Conservation (phyloP, 129 eudicot species). For the Deinandra increscens region DNA sequence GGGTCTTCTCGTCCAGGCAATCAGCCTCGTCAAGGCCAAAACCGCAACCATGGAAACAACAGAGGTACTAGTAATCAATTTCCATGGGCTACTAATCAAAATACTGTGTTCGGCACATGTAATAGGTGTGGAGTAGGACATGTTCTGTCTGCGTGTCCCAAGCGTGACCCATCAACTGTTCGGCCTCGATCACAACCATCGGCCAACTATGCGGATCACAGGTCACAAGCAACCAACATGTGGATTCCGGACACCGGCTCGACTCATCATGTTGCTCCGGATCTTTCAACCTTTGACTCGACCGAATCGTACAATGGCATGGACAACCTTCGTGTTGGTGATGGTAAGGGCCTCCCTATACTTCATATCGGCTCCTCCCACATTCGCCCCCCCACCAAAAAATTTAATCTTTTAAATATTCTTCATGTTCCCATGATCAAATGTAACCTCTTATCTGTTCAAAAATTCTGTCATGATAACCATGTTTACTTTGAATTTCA, state of each 20-base stretch:
- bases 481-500: no score
- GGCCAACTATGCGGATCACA: background rate
- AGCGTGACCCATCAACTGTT: background rate
- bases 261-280: background rate
- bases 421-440: no score
- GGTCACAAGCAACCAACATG: background rate
- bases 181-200: background rate
- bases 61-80: background rate
- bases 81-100: conserved; percentile 9
- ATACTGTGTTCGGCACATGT: background rate
- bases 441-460: no score
- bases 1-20: background rate
- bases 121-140: background rate
- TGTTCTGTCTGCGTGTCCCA: background rate
- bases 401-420: no score
- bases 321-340: background rate
- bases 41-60: background rate
- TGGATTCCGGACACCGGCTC: conserved; percentile 5
- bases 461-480: no score
- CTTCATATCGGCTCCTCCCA: no score
- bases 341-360: background rate
- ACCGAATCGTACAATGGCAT: background rate
- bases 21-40: background rate
- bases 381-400: no score
- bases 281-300: background rate